These are phyloP conservation scores for Fusarium brachygibbosum DNA, from an alignment of 2,329 filamentous ascomycete species.

Conservation along the genomic window DNA sequence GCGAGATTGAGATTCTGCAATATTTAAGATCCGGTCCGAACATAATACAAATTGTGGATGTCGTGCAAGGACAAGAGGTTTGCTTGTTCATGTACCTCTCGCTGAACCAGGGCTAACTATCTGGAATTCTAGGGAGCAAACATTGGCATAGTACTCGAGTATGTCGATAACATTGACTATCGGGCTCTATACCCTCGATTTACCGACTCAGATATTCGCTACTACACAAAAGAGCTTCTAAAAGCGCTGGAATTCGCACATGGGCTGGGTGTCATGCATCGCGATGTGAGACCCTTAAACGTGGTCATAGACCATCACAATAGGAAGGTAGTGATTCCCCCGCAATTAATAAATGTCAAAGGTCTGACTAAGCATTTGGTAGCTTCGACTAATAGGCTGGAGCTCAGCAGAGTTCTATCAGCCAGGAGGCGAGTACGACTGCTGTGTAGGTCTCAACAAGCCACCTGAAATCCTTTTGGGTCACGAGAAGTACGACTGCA, in stretches of 20 bases:
- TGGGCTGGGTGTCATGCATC: constrained; percentile 12
- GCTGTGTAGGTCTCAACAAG: constrained; percentile 60
- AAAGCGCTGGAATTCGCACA: constrained; percentile 25
- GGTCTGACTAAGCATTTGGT: fast-evolving
- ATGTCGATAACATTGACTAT: constrained; percentile 16
- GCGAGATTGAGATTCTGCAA: constrained; percentile 12
- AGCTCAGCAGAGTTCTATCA: constrained; percentile 16
- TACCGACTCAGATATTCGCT: background rate
- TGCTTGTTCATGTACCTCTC: background rate
- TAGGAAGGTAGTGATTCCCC: background rate
- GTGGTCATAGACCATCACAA: constrained; percentile 19
- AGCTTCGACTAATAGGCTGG: constrained; percentile 31
- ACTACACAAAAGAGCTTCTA: constrained; percentile 16
- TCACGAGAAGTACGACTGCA: constrained; percentile 98
- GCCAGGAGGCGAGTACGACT: background rate
- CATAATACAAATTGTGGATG: constrained; percentile 9
- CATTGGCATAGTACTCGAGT: constrained; percentile 24
- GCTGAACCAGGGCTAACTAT: fast-evolving
- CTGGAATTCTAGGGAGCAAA: background rate
- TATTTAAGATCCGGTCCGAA: constrained; percentile 1
- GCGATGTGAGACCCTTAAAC: constrained; percentile 21
- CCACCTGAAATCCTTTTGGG: constrained; percentile 92
- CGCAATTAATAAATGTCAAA: fast-evolving
- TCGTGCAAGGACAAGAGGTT: constrained; percentile 24
- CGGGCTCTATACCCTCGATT: constrained; percentile 10